A percentile compares a stretch with the other conserved stretches of the same genome.
Conservation (phyloP, 2,329 filamentous ascomycete genomes). For the Lasiodiplodia sp. region DNA sequence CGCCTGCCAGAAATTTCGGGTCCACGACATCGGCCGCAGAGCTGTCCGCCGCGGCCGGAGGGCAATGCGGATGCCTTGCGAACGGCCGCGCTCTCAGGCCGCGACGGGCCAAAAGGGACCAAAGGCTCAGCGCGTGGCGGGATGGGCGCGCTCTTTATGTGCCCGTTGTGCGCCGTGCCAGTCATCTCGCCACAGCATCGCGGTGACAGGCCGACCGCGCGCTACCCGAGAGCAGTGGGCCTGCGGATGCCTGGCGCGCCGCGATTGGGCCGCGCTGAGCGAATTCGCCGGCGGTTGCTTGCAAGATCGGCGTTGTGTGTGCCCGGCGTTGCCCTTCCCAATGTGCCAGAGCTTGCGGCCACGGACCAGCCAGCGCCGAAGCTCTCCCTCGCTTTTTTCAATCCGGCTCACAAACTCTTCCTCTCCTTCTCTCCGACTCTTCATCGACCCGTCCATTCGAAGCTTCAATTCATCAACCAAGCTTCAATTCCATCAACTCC, state of each 20-base stretch:
- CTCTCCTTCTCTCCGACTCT: slow-evolving; percentile 28
- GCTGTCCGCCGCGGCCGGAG: slow-evolving; percentile 6
- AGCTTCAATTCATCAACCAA: slow-evolving; percentile 28
- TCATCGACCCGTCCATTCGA: slow-evolving; percentile 29
- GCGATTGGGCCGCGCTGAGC: slow-evolving; percentile 28
- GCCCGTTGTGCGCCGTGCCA: slow-evolving; percentile 21
- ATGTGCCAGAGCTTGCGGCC: slow-evolving; percentile 22
- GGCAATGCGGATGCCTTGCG: neutral
- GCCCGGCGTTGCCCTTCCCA: slow-evolving; percentile 25
- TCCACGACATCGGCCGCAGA: slow-evolving; percentile 19
- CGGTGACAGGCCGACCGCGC: slow-evolving; percentile 11
- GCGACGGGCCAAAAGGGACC: slow-evolving; percentile 4
- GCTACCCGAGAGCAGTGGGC: slow-evolving; percentile 25
- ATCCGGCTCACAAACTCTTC: slow-evolving; percentile 24
- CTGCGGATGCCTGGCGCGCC: slow-evolving; percentile 16
- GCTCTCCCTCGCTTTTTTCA: slow-evolving; percentile 30
- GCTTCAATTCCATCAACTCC: slow-evolving; percentile 44
- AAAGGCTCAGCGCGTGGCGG: slow-evolving; percentile 7
- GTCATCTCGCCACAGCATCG: slow-evolving; percentile 18
- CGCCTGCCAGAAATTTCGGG: slow-evolving; percentile 24
- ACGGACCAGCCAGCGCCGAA: slow-evolving; percentile 30
- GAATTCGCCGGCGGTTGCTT: slow-evolving; percentile 21
- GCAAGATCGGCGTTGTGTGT: slow-evolving; percentile 24
- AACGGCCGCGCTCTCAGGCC: neutral
- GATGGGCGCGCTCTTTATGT: slow-evolving; percentile 24